phyloP scores from a whole-genome alignment of 2,329 filamentous ascomycete genomes.

The Xylaria sp. region DNA sequence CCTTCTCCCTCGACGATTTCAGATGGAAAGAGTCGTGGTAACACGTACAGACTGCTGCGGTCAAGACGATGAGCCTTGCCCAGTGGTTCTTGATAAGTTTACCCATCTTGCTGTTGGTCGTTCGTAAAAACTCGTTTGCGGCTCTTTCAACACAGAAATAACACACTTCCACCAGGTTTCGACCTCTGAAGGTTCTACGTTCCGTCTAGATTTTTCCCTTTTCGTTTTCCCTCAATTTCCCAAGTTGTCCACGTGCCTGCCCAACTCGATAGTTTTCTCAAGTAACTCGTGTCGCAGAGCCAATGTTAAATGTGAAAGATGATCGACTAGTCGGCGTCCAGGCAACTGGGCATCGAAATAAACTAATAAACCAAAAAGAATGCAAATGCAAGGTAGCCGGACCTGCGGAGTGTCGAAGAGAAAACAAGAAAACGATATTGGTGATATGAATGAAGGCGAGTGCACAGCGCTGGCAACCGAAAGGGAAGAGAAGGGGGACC shows the following conservation, averaged over 20 bases:
- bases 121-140: conserved; percentile 24
- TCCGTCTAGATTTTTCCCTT: conserved; percentile 38
- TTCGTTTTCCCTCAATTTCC: conserved; percentile 24
- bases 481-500: conserved; percentile 46
- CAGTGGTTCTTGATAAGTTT: conserved; percentile 99
- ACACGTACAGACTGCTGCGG: conserved; percentile 71
- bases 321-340: conserved; percentile 34
- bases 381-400: conserved; percentile 61
- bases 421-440: conserved; percentile 52
- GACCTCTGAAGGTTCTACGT: conserved; percentile 38
- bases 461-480: conserved; percentile 59
- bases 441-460: conserved; percentile 56
- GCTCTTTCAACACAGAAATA: conserved; percentile 29
- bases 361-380: conserved; percentile 40
- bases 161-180: conserved; percentile 33
- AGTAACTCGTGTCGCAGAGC: conserved; percentile 36
- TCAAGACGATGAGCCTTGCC: conserved; percentile 92
- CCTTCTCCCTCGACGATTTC: neutral
- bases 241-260: conserved; percentile 41
- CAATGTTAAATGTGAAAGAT: conserved; percentile 37
- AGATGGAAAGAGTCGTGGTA: neutral
- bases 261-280: conserved; percentile 19
- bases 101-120: conserved; percentile 73
- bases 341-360: conserved; percentile 32
- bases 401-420: conserved; percentile 57